A percentile compares a stretch with the other conserved stretches of the same genome.
phyloP scores from a whole-genome alignment of 148 eudicot species.

The Polygonum aviculare region DNA sequence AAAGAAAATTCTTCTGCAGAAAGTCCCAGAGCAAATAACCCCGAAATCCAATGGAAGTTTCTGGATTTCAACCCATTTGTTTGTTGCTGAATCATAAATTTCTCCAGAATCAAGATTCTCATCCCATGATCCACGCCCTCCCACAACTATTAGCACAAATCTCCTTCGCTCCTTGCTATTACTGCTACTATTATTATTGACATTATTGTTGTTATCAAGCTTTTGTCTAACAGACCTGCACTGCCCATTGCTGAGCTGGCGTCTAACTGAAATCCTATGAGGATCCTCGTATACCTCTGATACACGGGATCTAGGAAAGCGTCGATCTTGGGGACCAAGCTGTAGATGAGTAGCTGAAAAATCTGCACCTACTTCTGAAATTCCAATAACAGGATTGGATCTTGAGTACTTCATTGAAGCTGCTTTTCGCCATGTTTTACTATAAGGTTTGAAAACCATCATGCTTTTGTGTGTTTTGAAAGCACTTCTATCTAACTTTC shows the following conservation, averaged over 20 bases:
- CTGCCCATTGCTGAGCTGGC: constrained; percentile 53
- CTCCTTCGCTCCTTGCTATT: constrained; percentile 40
- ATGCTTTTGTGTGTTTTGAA: constrained; percentile 85
- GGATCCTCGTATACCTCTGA: constrained; percentile 97
- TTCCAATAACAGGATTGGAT: constrained; percentile 78
- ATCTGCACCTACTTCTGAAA: constrained; percentile 51
- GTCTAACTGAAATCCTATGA: constrained; percentile 89
- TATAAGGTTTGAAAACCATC: constrained; percentile 59
- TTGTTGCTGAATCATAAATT: constrained; percentile 65
- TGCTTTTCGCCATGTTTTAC: constrained; percentile 72
- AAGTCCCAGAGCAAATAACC: constrained; percentile 70
- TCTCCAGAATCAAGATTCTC: constrained; percentile 83
- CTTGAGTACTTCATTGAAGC: constrained; percentile 86
- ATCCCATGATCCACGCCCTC: constrained; percentile 92
- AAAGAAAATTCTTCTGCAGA: constrained; percentile 60
- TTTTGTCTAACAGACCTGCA: constrained; percentile 48
- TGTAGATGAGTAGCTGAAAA: constrained; percentile 42
- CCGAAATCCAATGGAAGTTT: constrained; percentile 80
- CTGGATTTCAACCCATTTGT: constrained; percentile 92
- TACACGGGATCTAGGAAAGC: constrained; percentile 55
- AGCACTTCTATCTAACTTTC: constrained; percentile 77
- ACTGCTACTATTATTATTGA: constrained; percentile 22
- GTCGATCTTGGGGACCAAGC: constrained; percentile 58
- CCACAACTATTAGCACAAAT: constrained; percentile 75
- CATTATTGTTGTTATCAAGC: constrained; percentile 20